Conservation (phyloP, 768 basidiomycete species). For the Lactifluus echinatus region DNA sequence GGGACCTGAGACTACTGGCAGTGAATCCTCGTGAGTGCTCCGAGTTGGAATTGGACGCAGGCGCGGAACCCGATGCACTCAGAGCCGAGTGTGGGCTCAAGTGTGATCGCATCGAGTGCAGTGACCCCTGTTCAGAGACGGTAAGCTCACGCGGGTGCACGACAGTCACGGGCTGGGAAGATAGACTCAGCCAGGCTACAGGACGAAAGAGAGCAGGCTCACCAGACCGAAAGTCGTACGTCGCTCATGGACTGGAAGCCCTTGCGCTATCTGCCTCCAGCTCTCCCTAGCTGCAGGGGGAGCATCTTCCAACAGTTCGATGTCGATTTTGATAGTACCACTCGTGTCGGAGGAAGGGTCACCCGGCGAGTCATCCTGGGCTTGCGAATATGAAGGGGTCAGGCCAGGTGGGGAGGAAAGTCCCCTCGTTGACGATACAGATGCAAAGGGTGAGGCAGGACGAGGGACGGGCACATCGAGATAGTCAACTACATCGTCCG, state of each 20-base stretch:
- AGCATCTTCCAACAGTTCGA: conserved; percentile 60
- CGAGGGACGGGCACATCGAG: conserved; percentile 52
- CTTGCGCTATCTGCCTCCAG: conserved; percentile 50
- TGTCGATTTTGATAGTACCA: conserved; percentile 40
- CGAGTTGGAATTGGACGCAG: conserved; percentile 43
- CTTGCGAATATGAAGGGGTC: conserved; percentile 24
- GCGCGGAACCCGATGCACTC: conserved; percentile 42
- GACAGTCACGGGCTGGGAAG: conserved; percentile 33
- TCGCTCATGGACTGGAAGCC: conserved; percentile 28
- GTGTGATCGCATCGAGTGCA: conserved; percentile 56
- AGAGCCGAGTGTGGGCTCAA: conserved; percentile 39
- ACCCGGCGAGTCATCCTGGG: conserved; percentile 29
- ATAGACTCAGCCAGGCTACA: background rate
- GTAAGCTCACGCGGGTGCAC: conserved; percentile 34
- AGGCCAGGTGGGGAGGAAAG: conserved; percentile 33
- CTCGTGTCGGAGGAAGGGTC: conserved; percentile 12
- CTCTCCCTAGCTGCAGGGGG: conserved; percentile 53
- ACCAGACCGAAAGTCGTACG: conserved; percentile 59
- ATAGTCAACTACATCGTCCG: conserved; percentile 32
- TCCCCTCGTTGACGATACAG: conserved; percentile 27
- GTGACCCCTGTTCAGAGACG: conserved; percentile 54
- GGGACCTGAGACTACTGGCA: conserved; percentile 31
- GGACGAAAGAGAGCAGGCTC: conserved; percentile 25
- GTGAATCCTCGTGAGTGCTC: conserved; percentile 27
- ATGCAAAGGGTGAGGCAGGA: conserved; percentile 44